These are phyloP conservation scores for Setomelanomma holmii DNA, from an alignment of 2,329 filamentous ascomycete genomes.

Conservation along the genomic window DNA sequence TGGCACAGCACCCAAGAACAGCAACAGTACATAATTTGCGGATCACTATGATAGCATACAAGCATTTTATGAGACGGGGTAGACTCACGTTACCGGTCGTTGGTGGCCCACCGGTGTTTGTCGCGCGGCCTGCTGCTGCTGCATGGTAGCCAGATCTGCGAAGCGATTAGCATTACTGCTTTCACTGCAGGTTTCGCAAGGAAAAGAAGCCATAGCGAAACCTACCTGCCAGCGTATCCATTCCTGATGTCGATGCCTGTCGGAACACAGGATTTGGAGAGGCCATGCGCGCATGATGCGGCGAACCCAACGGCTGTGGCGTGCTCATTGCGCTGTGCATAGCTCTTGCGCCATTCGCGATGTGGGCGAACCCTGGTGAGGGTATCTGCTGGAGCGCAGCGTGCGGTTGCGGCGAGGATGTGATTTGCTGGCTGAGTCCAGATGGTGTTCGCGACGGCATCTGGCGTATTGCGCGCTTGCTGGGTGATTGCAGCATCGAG, in stretches of 20 bases:
- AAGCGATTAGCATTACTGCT: conserved; percentile 7
- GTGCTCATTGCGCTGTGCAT: conserved; percentile 44
- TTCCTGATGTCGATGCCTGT: conserved; percentile 54
- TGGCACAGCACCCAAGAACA: too few relatives aligned
- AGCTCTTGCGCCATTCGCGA: conserved; percentile 38
- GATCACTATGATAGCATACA: too few relatives aligned
- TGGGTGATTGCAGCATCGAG: conserved; percentile 37
- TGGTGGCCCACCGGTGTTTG: conserved; percentile 42
- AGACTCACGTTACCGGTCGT: conserved; percentile 47
- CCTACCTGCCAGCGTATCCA: conserved; percentile 58
- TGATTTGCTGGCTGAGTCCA: conserved; percentile 53
- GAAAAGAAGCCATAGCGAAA: background rate
- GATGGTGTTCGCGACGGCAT: conserved; percentile 51
- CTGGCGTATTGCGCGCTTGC: conserved; percentile 41
- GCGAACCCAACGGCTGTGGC: conserved; percentile 36
- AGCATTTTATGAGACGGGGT: background rate
- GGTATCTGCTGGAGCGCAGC: conserved; percentile 46
- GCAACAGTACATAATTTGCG: too few relatives aligned
- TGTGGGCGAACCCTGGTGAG: conserved; percentile 37
- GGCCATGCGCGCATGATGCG: conserved; percentile 43
- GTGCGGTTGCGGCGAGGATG: conserved; percentile 41
- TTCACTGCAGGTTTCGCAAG: background rate
- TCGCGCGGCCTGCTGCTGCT: conserved; percentile 53
- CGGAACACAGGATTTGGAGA: conserved; percentile 47
- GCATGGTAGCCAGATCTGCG: conserved; percentile 56